A percentile compares a stretch with the other conserved stretches of the same genome.
These are phyloP conservation scores for Maudiozyma saulgeensis DNA, from an alignment of 805 yeast genomes.

Conservation along the genomic window DNA sequence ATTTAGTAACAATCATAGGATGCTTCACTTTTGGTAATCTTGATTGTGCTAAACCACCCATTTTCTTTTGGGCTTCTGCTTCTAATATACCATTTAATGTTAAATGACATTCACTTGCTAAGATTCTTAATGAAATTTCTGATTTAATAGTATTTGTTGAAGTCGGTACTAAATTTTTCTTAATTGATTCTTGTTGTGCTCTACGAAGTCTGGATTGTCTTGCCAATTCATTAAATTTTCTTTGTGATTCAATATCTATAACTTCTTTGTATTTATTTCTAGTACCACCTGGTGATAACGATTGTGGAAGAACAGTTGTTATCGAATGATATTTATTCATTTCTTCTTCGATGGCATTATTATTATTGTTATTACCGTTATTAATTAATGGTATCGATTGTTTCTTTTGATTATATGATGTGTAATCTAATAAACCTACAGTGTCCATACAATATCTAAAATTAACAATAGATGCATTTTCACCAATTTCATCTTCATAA, in stretches of 20 bases:
- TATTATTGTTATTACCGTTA: constrained; percentile 1
- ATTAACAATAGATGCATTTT: constrained; percentile 55
- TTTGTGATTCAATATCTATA: constrained; percentile 31
- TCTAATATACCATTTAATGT: constrained; percentile 37
- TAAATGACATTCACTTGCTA: constrained; percentile 38
- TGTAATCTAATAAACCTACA: constrained; percentile 40
- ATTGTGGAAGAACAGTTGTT: constrained; percentile 63
- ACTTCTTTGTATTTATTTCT: constrained; percentile 77
- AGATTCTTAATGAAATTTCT: constrained; percentile 30
- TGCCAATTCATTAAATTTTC: constrained; percentile 27
- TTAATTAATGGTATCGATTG: constrained; percentile 1
- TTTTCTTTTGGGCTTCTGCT: constrained; percentile 37
- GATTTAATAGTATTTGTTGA: constrained; percentile 31
- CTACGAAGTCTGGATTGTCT: constrained; percentile 29
- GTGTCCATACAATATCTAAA: constrained; percentile 54
- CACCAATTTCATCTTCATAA: constrained; percentile 50
- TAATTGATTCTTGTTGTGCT: constrained; percentile 27
- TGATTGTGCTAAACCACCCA: constrained; percentile 29
- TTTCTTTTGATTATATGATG: not conserved
- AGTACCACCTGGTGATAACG: constrained; percentile 88
- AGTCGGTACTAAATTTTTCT: constrained; percentile 25
- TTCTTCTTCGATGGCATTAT: not conserved
- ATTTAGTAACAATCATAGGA: constrained; percentile 72
- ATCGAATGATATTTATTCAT: constrained; percentile 2
- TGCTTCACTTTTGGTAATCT: constrained; percentile 30